Percentiles rank a stretch among this genome's conserved stretches.
Evolutionary conservation across 495 filamentous ascomycete species (phyloP).

Genomic region (Hypoxylon lienhwacheense): DNA sequence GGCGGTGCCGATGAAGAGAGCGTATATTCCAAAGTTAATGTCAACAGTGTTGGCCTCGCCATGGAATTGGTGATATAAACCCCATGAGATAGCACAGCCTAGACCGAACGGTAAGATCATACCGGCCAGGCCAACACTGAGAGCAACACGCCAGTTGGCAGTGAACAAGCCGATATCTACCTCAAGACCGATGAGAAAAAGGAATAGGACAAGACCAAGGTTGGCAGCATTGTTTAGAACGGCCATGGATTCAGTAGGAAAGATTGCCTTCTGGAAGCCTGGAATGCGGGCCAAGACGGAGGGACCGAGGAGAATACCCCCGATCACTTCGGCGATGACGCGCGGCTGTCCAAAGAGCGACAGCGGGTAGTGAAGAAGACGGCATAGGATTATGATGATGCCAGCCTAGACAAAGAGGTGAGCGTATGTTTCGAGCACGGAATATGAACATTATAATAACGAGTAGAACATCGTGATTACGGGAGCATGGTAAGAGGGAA

Average conservation of each 20-base stretch:
- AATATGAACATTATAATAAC: not conserved
- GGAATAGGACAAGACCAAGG: constrained; percentile 83
- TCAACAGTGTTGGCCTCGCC: constrained; percentile 61
- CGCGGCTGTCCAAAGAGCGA: constrained; percentile 85
- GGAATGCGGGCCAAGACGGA: constrained; percentile 84
- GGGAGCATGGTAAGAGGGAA: not conserved
- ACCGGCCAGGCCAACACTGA: constrained; percentile 79
- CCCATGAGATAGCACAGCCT: constrained; percentile 77
- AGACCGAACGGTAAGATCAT: constrained; percentile 79
- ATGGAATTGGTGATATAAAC: constrained; percentile 78
- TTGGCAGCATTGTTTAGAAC: constrained; percentile 83
- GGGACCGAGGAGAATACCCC: constrained; percentile 86
- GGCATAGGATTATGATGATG: constrained; percentile 90
- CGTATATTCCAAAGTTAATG: constrained; percentile 78
- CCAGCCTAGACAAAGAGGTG: constrained; percentile 59
- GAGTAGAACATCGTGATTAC: not conserved
- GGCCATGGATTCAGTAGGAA: constrained; percentile 72
- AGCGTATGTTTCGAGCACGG: constrained; percentile 16
- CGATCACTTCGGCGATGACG: constrained; percentile 96
- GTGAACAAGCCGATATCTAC: constrained; percentile 85
- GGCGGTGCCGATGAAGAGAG: constrained; percentile 92
- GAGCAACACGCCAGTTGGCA: constrained; percentile 83
- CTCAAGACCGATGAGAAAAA: constrained; percentile 92
- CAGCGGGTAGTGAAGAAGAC: constrained; percentile 72
- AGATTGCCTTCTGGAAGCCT: constrained; percentile 75